Percentiles rank a stretch among this genome's conserved stretches.
These are phyloP conservation scores for Agrostemma githago DNA, from an alignment of 148 eudicot species.

Conservation along the genomic window DNA sequence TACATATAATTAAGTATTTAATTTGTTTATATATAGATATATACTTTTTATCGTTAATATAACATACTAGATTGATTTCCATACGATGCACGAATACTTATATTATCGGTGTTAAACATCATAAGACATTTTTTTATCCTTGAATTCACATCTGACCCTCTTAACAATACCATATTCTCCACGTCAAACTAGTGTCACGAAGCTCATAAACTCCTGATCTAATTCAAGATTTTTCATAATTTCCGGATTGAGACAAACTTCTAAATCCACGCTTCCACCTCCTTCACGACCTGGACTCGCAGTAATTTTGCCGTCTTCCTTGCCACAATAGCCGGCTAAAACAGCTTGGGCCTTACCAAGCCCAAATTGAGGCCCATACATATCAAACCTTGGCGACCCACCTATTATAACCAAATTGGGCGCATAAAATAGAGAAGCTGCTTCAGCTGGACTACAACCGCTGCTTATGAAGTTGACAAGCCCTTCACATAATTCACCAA, in stretches of 20 bases:
- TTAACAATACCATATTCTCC: too few relatives aligned
- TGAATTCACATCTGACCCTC: too few relatives aligned
- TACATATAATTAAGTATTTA: too few relatives aligned
- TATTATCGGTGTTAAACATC: too few relatives aligned
- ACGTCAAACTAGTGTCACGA: conserved; percentile 18
- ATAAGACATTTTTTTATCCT: too few relatives aligned
- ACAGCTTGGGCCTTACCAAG: conserved; percentile 55
- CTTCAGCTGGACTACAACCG: conserved; percentile 23
- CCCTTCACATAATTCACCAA: neutral
- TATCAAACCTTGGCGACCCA: conserved; percentile 65
- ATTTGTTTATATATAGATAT: too few relatives aligned
- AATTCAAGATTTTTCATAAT: conserved; percentile 48
- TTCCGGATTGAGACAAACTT: conserved; percentile 53
- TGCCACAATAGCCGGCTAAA: conserved; percentile 50
- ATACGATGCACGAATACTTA: too few relatives aligned
- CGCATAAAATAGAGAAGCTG: conserved; percentile 27
- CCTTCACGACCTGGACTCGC: conserved; percentile 64
- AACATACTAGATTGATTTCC: too few relatives aligned
- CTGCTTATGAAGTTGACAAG: neutral
- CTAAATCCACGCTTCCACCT: conserved; percentile 60
- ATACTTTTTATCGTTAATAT: too few relatives aligned
- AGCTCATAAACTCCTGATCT: conserved; percentile 60
- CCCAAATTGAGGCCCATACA: conserved; percentile 76
- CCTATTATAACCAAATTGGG: conserved; percentile 49
- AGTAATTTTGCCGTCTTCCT: conserved; percentile 68